Evolutionary conservation across 2,329 filamentous ascomycete species (phyloP), one percentile per base, ranked within the genome.

Genomic region (Nothophoma quercina): DNA sequence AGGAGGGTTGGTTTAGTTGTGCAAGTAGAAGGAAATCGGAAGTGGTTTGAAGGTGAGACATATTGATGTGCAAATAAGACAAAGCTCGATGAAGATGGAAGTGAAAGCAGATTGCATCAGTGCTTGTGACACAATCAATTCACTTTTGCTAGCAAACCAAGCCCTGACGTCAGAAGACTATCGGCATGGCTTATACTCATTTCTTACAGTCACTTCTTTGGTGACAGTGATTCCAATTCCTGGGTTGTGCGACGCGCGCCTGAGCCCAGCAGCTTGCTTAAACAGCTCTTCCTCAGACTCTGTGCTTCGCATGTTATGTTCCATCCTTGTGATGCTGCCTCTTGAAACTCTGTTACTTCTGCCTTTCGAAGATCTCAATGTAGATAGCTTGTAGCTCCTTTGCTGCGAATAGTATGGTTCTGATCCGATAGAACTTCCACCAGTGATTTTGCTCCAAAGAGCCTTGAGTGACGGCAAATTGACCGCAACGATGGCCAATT

Each of bases 401-500:
- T 28, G 29, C 7, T 23, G 36, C 9, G 16, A 29, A 28, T 30
- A 33, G 2, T 19, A 9, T 7, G 25, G 19, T 5, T 16, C 21
- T 13, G 36, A 47, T 10, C 7, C 19, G 4, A 26, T 13, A 3
- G 48, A 56, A 32, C 44, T 50, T 7, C 41, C 52, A 3, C 57
- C 54, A 2, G 47, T 54, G 1, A 61, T 22, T 21, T 35, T 46
- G 19, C 57, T 65, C 55, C 65, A 74, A 21, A 75, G 64, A 4
- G 67, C 67, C 41, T 71, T 68, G n/a, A 72, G 42, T 2, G 60
- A 57, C 0, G 70, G 71, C 30, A 72, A 59, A 55, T 73, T 74
- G 44, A 69, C 64, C 5, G 71, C 66, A 23, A 73, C 46, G 28
- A 74, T 64, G 16, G 68, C 72, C 13, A 69, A 53, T 40, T 71